phyloP scores from a whole-genome alignment of 768 basidiomycete genomes.

The Daedalea quercina region DNA sequence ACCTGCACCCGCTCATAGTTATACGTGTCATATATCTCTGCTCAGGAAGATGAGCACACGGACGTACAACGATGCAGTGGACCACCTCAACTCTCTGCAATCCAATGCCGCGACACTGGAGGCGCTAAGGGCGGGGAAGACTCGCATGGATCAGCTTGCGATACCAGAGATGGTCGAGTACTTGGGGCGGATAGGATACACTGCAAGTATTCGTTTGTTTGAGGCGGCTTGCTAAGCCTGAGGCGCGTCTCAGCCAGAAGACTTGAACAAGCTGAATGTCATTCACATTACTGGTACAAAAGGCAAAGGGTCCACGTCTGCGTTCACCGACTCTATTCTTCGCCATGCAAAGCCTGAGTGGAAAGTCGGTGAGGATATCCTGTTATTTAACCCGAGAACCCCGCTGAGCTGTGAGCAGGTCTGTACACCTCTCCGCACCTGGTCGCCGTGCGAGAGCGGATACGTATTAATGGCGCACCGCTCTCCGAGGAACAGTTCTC shows the following conservation, averaged over 20 bases:
- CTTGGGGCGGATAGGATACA: slow-evolving; percentile 78
- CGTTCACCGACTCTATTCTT: slow-evolving; percentile 84
- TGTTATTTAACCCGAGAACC: not conserved
- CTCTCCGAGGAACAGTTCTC: slow-evolving; percentile 85
- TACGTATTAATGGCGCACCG: slow-evolving; percentile 87
- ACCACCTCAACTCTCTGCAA: slow-evolving; percentile 73
- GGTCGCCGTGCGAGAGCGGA: slow-evolving; percentile 91
- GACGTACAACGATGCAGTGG: slow-evolving; percentile 69
- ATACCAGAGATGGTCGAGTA: slow-evolving; percentile 92
- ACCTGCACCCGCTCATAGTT: not conserved
- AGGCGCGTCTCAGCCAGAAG: slow-evolving; percentile 48
- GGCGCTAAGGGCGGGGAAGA: slow-evolving; percentile 70
- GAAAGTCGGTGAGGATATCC: slow-evolving; percentile 62
- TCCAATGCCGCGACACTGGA: slow-evolving; percentile 92
- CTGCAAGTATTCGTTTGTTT: slow-evolving; percentile 39
- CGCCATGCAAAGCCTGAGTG: slow-evolving; percentile 66
- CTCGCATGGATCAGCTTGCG: slow-evolving; percentile 48
- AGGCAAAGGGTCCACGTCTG: slow-evolving; percentile 96
- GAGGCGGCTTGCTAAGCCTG: slow-evolving; percentile 7
- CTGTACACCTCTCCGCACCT: slow-evolving; percentile 97
- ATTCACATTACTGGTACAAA: slow-evolving; percentile 98
- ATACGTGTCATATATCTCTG: slow-evolving; percentile 3
- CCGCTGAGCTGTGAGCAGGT: slow-evolving; percentile 37
- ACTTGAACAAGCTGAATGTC: slow-evolving; percentile 85
- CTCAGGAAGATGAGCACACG: slow-evolving; percentile 49